These are phyloP conservation scores for Trichoderma endophyticum DNA, from an alignment of 2,329 filamentous ascomycete genomes.

Conservation along the genomic window DNA sequence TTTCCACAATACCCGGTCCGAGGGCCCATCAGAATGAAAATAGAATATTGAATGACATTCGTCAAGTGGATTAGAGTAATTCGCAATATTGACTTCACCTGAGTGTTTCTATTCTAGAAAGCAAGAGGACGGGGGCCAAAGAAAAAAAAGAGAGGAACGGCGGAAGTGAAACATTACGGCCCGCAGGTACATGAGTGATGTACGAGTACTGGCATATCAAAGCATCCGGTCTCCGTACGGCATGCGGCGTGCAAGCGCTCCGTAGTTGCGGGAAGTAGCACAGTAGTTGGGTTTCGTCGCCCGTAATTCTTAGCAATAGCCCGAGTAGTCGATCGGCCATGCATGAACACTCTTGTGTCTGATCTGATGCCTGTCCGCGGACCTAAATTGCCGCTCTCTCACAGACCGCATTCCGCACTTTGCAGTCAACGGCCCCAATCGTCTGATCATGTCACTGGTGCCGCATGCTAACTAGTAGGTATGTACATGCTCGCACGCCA, in stretches of 20 bases:
- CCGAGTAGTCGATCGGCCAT: not conserved
- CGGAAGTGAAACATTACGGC: not conserved
- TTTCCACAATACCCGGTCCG: conserved; percentile 1
- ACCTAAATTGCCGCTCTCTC: not conserved
- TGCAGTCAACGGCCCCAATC: conserved; percentile 2
- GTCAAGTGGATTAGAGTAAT: not conserved
- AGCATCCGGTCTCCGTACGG: not conserved
- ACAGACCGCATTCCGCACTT: conserved; percentile 11
- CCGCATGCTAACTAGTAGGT: not conserved
- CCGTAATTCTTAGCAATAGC: not conserved
- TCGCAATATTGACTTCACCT: not conserved
- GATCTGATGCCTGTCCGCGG: not conserved
- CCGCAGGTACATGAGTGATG: conserved; percentile 4
- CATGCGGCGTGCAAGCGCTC: not conserved
- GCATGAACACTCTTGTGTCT: not conserved
- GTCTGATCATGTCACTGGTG: not conserved
- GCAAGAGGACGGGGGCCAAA: not conserved
- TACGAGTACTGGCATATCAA: not conserved
- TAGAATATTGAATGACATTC: not conserved
- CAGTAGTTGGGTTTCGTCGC: not conserved
- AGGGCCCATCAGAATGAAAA: not conserved
- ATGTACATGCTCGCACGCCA: not conserved
- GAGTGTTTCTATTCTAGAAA: not conserved
- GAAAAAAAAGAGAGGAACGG: not conserved
- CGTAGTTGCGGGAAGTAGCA: not conserved